Evolutionary conservation across 2,329 filamentous ascomycete species (phyloP), one percentile per base, ranked within the genome.

Genomic region (Akanthomyces muscarius): DNA sequence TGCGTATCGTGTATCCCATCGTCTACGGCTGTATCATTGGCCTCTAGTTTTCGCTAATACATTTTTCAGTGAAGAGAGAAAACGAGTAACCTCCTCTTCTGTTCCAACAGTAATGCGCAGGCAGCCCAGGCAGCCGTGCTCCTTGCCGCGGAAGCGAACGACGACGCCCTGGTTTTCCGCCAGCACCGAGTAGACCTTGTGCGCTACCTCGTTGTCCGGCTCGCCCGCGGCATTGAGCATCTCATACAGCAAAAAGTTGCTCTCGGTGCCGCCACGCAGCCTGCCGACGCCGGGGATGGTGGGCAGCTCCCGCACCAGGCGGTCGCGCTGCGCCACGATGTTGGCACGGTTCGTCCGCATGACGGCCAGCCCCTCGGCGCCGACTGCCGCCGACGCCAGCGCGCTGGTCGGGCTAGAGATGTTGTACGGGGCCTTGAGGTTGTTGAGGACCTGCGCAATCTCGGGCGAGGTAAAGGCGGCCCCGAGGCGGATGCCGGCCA

Each of bases 381-480:
- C 81, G 45, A 98, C 79, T 4, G 91, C 93, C 25, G 88, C 85
- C 44, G 81, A 84, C 1, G 93, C 95, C 21, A 99, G 82, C 42
- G 89, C 87, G 69, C 89, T 92, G 1, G 94, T 97, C 0, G 92
- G 92, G 69, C 88, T 94, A 4, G 92, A 89, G 70, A 99, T 88
- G 77, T 97, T 98, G 80, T 99, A 99, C 0, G 95, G 95, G 0
- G 95, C 94, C 78, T 98, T 98, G 71, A 99, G 82, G 73, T 84
- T 92, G 78, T 99, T 99, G 62, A 99, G 82, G 14, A 99, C 80
- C 18, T 78, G 76, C 2, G 94, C 92, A 66, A 99, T 88, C 6
- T 86, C 82, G 0, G 87, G 82, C 11, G 87, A 85, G 5, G 91
- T 85, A 73, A 97, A 99, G 0, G 91, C 92, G 8, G 88, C 90